Base-by-base conservation (phyloP, 805 yeast genomes). In the Suhomyces vadensis region DNA sequence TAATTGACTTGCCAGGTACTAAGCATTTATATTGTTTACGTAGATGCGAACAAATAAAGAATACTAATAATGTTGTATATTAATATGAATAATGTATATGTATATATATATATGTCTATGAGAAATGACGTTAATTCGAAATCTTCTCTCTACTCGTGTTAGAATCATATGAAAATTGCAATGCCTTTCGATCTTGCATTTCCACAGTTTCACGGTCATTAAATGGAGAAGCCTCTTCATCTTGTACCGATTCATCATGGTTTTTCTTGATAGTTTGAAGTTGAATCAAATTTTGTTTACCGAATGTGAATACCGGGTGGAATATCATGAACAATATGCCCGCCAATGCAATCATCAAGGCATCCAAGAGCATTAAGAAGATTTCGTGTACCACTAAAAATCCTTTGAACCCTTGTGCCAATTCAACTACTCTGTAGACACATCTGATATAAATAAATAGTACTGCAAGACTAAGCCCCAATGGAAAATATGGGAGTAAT, bases 371-470 rank as follows among this genome's bases (percentile, higher is more conserved):
- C 70, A 69, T 63, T 26, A 71, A 40, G 50, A 47, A 69, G 4
- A 59, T 64, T 48, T 71, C 75, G 49, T 66, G 69, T 1, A 54
- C 48, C 25, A 67, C 59, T 41, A 70, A 58, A 47, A 61, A 67
- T 4, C 75, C 75, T 2, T 33, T 20, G 53, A 64, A 70, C 6
- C 75, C 74, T 45, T 68, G 59, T 9, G 67, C 56, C 46, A 71
- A 59, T 46, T 71, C 74, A 7, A 67, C 69, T 31, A 69, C 72
- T 54, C 75, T 59, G 50, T 70, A 71, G 14, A 68, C 45, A 37
- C 61, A 58, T 44, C 55, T 48, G 42, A 67, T 64, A 50, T 67
- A 69, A 39, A 69, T 58, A 19, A 54, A 56, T 10, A 63, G 4
- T 2, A 69, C 72, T 0, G 71, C 61, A 4, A 52, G 13, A 2